Evolutionary conservation across 495 filamentous ascomycete genomes (phyloP).

Genomic region (Penicillium bialowiezense): DNA sequence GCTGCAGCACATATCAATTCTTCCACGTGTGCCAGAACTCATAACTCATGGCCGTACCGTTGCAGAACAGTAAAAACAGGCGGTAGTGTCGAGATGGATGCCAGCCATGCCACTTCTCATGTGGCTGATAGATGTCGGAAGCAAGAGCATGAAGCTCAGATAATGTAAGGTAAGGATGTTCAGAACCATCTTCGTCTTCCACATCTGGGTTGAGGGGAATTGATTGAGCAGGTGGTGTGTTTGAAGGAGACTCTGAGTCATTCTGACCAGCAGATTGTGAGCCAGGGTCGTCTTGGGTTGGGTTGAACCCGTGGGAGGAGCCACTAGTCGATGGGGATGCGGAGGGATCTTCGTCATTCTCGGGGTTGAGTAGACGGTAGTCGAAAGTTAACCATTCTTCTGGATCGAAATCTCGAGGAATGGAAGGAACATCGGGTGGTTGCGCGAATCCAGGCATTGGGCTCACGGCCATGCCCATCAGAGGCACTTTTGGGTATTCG

Average conservation of each 20-base stretch:
- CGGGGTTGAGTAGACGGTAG: constrained; percentile 25
- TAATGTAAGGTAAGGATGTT: constrained; percentile 16
- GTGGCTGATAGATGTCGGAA: constrained; percentile 33
- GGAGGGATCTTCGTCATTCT: constrained; percentile 9
- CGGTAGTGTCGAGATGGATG: constrained; percentile 55
- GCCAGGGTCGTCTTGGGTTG: neutral
- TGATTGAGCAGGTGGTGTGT: neutral
- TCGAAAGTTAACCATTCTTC: constrained; percentile 32
- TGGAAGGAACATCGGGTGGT: constrained; percentile 35
- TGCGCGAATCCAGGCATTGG: constrained; percentile 61
- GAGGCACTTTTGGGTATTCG: constrained; percentile 40
- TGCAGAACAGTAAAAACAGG: constrained; percentile 70
- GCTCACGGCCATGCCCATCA: constrained; percentile 55
- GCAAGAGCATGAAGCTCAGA: constrained; percentile 43
- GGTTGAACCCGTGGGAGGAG: neutral
- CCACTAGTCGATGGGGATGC: no score
- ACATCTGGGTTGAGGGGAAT: neutral
- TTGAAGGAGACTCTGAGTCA: neutral
- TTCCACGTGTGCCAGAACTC: constrained; percentile 59
- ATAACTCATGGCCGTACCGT: constrained; percentile 79
- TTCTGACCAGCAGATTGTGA: neutral
- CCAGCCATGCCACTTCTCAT: constrained; percentile 40
- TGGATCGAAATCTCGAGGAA: constrained; percentile 25
- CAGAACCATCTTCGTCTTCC: neutral
- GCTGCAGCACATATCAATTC: no score